phyloP scores from a whole-genome alignment of 148 eudicot genomes.

The Cornus kousa region DNA sequence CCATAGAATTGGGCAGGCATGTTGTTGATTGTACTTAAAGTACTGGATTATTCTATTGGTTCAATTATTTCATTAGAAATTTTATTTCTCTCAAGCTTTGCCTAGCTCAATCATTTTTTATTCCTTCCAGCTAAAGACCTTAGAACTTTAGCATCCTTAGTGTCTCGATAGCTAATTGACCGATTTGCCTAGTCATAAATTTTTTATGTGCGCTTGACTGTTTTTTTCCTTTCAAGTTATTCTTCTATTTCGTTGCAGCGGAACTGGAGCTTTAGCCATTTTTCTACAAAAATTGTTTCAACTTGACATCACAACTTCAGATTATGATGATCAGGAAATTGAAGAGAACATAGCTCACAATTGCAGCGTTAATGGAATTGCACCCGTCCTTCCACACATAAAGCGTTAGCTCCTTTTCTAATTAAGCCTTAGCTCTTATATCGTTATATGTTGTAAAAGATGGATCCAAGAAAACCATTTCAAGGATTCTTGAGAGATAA shows the following conservation, averaged over 20 bases:
- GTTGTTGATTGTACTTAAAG: constrained; percentile 16
- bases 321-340: constrained; percentile 87
- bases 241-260: constrained; percentile 39
- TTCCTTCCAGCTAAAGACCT: background rate
- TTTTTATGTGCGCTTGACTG: background rate
- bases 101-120: background rate
- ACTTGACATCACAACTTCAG: constrained; percentile 87
- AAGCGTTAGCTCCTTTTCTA: constrained; percentile 58
- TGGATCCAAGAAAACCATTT: background rate
- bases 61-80: background rate
- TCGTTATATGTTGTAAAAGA: background rate
- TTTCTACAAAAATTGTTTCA: constrained; percentile 64
- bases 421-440: background rate
- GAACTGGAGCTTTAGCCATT: constrained; percentile 96
- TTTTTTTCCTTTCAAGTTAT: constrained; percentile 1
- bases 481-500: constrained; percentile 9
- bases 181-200: background rate
- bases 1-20: constrained; percentile 87
- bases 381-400: constrained; percentile 72
- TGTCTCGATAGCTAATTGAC: background rate
- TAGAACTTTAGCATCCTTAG: background rate
- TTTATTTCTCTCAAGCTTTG: too few relatives aligned
- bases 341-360: constrained; percentile 87
- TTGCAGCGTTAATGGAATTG: constrained; percentile 69
- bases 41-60: background rate